Conservation (phyloP, 2,329 filamentous ascomycete species). For the Penicillium brasilianum region DNA sequence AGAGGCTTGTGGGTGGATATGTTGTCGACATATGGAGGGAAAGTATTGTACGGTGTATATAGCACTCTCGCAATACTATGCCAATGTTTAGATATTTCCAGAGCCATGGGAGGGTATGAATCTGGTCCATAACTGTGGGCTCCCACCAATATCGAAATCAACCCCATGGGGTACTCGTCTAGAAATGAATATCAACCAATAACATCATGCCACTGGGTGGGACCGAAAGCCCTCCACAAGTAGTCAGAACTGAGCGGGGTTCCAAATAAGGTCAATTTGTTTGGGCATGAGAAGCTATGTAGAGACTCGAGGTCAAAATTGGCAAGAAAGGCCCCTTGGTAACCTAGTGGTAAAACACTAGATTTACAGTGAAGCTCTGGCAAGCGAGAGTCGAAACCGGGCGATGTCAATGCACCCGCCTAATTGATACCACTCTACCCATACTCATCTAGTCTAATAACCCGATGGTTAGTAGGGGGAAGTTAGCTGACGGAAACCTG, state of each 20-base stretch:
- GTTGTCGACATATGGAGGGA: not conserved
- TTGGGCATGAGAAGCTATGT: not conserved
- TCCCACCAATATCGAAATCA: slow-evolving; percentile 1
- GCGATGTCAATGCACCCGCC: not conserved
- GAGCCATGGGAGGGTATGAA: not conserved
- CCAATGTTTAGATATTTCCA: not conserved
- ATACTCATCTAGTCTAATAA: not conserved
- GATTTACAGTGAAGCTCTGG: not conserved
- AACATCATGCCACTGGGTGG: not conserved
- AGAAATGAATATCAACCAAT: not conserved
- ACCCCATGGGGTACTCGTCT: not conserved
- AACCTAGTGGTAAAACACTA: not conserved
- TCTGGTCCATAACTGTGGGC: not conserved
- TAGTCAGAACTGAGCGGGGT: not conserved
- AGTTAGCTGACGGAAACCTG: not conserved
- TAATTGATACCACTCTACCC: not conserved
- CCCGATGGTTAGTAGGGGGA: not conserved
- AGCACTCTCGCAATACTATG: not conserved
- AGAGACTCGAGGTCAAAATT: not conserved
- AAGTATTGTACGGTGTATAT: not conserved
- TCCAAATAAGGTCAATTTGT: not conserved
- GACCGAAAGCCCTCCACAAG: not conserved
- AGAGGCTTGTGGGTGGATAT: not conserved
- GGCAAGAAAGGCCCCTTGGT: not conserved
- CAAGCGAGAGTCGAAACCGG: not conserved